A percentile compares a stretch with the other conserved stretches of the same genome.
Evolutionary conservation across 116 monocot genomes (phyloP).

Genomic region (Dioscorea cayenensis): DNA sequence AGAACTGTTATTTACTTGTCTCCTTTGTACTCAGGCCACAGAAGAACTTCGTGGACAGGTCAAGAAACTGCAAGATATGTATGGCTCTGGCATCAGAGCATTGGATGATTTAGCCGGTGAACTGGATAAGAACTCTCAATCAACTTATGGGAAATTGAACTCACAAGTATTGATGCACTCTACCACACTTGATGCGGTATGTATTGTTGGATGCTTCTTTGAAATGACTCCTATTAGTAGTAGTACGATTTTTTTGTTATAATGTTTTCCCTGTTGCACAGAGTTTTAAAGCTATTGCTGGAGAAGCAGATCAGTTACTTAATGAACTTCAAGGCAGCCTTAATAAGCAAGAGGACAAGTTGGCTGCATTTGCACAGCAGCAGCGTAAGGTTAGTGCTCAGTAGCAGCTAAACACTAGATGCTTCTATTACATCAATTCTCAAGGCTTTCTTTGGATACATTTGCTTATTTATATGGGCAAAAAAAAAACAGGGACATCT

Average conservation of each 20-base stretch:
- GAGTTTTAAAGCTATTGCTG: constrained; percentile 77
- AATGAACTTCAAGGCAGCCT: constrained; percentile 69
- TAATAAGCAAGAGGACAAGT: constrained; percentile 65
- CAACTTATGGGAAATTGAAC: constrained; percentile 62
- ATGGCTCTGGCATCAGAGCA: constrained; percentile 61
- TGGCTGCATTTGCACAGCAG: constrained; percentile 71
- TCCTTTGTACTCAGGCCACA: constrained; percentile 41
- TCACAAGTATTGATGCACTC: constrained; percentile 67
- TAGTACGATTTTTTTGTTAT: not conserved
- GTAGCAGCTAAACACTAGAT: not conserved
- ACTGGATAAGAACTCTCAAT: constrained; percentile 69
- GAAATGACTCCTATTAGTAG: not conserved
- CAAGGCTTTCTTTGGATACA: too few relatives aligned
- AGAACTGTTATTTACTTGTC: not conserved
- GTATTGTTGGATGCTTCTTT: constrained; percentile 3
- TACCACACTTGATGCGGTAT: constrained; percentile 70
- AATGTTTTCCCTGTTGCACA: constrained; percentile 7
- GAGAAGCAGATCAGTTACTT: constrained; percentile 76
- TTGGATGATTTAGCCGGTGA: constrained; percentile 72
- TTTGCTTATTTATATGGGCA: too few relatives aligned
- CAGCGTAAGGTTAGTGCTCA: constrained; percentile 64
- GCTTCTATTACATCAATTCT: not conserved
- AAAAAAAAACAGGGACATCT: constrained; percentile 59
- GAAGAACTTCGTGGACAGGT: constrained; percentile 57
- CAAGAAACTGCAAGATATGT: constrained; percentile 60